A percentile compares a stretch with the other conserved stretches of the same genome.
These are phyloP conservation scores for Alternaria sp. DNA, from an alignment of 2,329 filamentous ascomycete genomes.

Conservation along the genomic window DNA sequence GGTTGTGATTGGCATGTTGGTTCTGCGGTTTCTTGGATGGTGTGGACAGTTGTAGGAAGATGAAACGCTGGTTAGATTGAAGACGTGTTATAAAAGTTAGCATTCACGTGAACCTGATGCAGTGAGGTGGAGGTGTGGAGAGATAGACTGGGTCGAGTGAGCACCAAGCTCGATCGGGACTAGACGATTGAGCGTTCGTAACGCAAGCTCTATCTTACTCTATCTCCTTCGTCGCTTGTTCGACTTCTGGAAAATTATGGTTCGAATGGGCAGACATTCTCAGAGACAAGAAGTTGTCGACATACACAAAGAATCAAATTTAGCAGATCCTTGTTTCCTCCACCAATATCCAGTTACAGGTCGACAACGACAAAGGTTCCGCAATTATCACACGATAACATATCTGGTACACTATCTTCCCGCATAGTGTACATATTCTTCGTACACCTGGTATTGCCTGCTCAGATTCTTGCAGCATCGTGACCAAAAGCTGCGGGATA, in stretches of 20 bases:
- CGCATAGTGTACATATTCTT: neutral
- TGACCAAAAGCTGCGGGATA: neutral
- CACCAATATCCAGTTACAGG: neutral
- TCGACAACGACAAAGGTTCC: neutral
- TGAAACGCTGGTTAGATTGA: neutral
- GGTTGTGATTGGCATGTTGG: slow-evolving; percentile 8
- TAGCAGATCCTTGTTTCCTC: too few relatives aligned
- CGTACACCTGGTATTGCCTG: neutral
- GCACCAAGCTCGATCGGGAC: slow-evolving; percentile 7
- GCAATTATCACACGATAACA: neutral
- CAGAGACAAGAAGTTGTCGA: neutral
- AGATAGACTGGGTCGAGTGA: slow-evolving; percentile 13
- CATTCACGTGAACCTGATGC: slow-evolving; percentile 19
- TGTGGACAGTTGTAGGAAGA: neutral
- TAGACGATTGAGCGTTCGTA: neutral
- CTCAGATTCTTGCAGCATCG: neutral
- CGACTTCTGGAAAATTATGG: too few relatives aligned
- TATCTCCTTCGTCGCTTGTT: too few relatives aligned
- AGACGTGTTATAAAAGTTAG: slow-evolving; percentile 9
- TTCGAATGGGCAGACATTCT: too few relatives aligned
- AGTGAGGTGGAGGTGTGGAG: slow-evolving; percentile 17
- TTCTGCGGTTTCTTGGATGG: neutral
- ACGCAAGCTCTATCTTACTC: neutral
- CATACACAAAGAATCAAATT: neutral
- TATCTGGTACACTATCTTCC: neutral